Percentiles rank a stretch among this genome's conserved stretches.
Conservation (phyloP, 768 basidiomycete species). For the Tricholoma matsutake region DNA sequence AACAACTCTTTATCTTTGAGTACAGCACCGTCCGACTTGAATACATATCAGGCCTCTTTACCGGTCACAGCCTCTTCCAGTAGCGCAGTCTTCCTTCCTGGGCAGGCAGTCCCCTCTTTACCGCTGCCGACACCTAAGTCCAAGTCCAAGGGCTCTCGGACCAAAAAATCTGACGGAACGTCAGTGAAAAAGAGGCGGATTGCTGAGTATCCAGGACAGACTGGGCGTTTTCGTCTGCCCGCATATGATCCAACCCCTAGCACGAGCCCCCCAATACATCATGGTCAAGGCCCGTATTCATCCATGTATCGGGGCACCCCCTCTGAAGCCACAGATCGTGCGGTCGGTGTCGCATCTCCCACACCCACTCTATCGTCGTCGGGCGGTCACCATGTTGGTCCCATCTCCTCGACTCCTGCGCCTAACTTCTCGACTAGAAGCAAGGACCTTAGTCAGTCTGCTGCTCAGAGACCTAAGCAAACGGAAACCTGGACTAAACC, state of each 20-base stretch:
- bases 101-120: conserved; percentile 37
- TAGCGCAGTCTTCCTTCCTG: conserved; percentile 47
- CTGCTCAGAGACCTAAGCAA: background rate
- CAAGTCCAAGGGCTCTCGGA: background rate
- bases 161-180: conserved; percentile 21
- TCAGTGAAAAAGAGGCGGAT: conserved; percentile 30
- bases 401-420: background rate
- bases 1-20: conserved; percentile 22
- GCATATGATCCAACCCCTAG: conserved; percentile 33
- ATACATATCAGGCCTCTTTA: conserved; percentile 41
- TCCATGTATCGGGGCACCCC: conserved; percentile 34
- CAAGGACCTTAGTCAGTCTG: background rate
- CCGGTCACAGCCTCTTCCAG: conserved; percentile 18
- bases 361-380: conserved; percentile 1
- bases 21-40: conserved; percentile 29
- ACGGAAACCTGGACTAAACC: background rate
- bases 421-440: background rate
- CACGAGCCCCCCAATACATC: conserved; percentile 30
- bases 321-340: conserved; percentile 10
- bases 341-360: background rate
- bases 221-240: conserved; percentile 47
- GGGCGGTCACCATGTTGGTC: conserved; percentile 1
- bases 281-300: conserved; percentile 37
- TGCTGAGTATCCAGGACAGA: conserved; percentile 44
- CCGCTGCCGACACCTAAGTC: conserved; percentile 12